Evolutionary conservation across 352 stramenopile genomes (phyloP).

Genomic region (Pythium coloratum): DNA sequence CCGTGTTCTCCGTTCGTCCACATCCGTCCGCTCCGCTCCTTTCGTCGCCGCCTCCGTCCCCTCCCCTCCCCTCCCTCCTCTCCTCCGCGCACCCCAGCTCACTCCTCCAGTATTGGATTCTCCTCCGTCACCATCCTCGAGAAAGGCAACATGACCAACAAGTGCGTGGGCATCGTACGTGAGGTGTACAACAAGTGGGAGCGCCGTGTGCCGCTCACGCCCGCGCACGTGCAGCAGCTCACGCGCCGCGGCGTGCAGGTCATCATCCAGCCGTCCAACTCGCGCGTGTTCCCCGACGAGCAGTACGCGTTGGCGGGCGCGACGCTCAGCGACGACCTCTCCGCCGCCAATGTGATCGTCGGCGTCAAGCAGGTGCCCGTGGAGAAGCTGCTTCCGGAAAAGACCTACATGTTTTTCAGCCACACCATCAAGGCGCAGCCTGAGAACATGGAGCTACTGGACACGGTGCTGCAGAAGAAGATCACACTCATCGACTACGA

Average conservation of each 20-base stretch:
- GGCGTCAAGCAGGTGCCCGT: conserved; percentile 94
- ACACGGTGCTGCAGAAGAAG: conserved; percentile 89
- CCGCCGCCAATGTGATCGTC: conserved; percentile 89
- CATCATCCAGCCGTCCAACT: conserved; percentile 91
- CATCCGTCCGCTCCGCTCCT: conserved; percentile 5
- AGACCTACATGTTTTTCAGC: conserved; percentile 97
- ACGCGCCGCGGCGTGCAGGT: conserved; percentile 85
- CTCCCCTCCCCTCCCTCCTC: conserved; percentile 2
- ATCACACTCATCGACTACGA: conserved; percentile 97
- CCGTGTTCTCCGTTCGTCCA: conserved; percentile 23
- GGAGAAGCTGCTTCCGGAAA: conserved; percentile 81
- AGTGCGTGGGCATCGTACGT: conserved; percentile 90
- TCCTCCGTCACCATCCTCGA: not conserved
- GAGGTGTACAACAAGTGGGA: conserved; percentile 97
- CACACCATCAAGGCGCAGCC: conserved; percentile 97
- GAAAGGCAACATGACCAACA: conserved; percentile 28
- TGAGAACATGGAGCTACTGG: conserved; percentile 95
- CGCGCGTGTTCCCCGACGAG: conserved; percentile 92
- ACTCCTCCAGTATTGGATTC: not conserved
- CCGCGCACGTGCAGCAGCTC: conserved; percentile 86
- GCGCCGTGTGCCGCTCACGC: conserved; percentile 90
- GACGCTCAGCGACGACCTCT: conserved; percentile 88
- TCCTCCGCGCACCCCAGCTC: conserved; percentile 2
- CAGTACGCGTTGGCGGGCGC: conserved; percentile 92
- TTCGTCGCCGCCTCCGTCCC: not conserved